These are phyloP conservation scores for Ceratonia siliqua DNA, from an alignment of 306 rosid species.

Conservation along the genomic window DNA sequence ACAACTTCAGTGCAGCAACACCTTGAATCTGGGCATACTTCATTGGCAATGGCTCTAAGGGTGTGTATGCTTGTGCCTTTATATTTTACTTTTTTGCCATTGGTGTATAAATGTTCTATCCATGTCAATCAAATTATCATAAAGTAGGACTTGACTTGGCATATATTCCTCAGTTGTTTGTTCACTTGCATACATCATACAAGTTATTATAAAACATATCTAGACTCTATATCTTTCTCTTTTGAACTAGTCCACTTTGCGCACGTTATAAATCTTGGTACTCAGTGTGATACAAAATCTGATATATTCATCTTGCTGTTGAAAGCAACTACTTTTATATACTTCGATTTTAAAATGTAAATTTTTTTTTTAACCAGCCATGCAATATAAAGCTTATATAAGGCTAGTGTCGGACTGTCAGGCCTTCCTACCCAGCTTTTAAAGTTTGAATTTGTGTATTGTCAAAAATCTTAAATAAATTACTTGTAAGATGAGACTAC, in stretches of 20 bases:
- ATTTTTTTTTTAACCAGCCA: neutral
- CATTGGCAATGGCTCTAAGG: conserved; percentile 76
- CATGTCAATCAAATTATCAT: neutral
- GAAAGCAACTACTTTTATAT: neutral
- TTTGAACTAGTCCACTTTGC: neutral
- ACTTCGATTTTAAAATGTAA: neutral
- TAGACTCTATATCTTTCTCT: neutral
- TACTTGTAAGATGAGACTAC: neutral
- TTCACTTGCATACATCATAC: neutral
- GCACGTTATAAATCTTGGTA: neutral
- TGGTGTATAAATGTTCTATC: neutral
- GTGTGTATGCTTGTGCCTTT: conserved; percentile 44
- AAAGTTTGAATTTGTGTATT: neutral
- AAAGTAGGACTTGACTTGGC: neutral
- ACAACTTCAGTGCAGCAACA: conserved; percentile 73
- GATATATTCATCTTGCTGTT: neutral
- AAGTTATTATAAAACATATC: neutral
- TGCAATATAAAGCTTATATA: neutral
- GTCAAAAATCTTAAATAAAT: conserved; percentile 7
- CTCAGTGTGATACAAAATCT: neutral
- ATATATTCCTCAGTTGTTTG: neutral
- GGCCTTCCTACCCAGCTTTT: neutral
- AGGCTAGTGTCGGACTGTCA: neutral
- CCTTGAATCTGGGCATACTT: conserved; percentile 67
- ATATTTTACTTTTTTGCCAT: neutral